Evolutionary conservation across 495 filamentous ascomycete species (phyloP).

Genomic region (Podospora pseudocomata): DNA sequence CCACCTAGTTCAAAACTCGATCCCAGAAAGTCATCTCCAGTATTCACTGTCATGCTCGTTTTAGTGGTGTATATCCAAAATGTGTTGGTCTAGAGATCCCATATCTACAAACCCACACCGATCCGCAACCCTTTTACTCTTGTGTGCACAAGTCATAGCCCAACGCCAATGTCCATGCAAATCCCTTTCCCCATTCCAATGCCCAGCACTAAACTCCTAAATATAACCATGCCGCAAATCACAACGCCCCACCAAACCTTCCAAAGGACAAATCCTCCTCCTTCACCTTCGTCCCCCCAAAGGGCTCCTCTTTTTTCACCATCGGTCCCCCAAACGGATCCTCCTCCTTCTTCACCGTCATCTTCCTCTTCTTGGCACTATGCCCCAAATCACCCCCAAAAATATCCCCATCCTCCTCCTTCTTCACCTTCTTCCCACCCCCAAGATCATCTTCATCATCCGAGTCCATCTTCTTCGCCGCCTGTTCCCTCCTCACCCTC

Average conservation of each 20-base stretch:
- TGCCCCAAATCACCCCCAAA: constrained; percentile 39
- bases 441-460: constrained; percentile 23
- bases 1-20: too few species aligned
- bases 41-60: too few species aligned
- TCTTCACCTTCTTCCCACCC: constrained; percentile 34
- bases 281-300: constrained; percentile 19
- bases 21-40: too few species aligned
- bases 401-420: constrained; percentile 42
- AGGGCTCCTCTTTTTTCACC: constrained; percentile 38
- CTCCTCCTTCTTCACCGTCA: constrained; percentile 40
- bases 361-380: constrained; percentile 58
- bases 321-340: constrained; percentile 2
- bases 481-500: constrained; percentile 43
- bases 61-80: too few species aligned
- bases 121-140: too few species aligned
- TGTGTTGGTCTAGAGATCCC: too few species aligned
- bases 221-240: not conserved
- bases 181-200: too few species aligned
- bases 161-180: too few species aligned
- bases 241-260: constrained; percentile 17
- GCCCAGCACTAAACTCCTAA: too few species aligned
- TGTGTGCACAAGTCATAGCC: too few species aligned
- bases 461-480: constrained; percentile 40
- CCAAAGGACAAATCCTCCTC: constrained; percentile 32
- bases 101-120: too few species aligned